Evolutionary conservation across 78 protist genomes (phyloP).

Genomic region (Mantamonas sphyraenae): DNA sequence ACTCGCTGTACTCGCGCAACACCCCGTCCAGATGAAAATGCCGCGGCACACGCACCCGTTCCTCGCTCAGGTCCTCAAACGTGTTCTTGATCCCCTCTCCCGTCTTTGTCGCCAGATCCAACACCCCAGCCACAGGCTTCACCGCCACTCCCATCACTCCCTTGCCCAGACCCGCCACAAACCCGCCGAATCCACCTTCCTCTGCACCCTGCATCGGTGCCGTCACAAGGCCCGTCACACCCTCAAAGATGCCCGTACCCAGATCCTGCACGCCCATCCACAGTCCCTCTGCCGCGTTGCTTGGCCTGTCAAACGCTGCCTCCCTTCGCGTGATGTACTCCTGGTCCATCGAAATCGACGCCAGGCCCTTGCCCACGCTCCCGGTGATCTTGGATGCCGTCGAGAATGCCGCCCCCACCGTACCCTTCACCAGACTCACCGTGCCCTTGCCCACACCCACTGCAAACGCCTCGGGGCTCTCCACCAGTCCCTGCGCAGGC

Average conservation of each 20-base stretch:
- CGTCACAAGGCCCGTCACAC: conserved; percentile 71
- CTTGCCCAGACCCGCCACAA: conserved; percentile 65
- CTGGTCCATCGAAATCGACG: conserved; percentile 9
- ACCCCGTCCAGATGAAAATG: not conserved
- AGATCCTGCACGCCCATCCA: conserved; percentile 30
- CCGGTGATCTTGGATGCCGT: not conserved
- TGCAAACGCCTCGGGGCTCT: conserved; percentile 54
- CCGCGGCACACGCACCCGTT: not conserved
- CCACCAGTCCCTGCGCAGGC: conserved; percentile 61
- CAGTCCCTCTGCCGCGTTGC: conserved; percentile 24
- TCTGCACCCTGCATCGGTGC: conserved; percentile 63
- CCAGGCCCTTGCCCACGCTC: conserved; percentile 11
- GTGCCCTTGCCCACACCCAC: conserved; percentile 51
- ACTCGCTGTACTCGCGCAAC: not conserved
- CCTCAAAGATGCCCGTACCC: conserved; percentile 52
- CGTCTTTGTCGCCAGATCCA: conserved; percentile 52
- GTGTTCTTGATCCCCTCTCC: conserved; percentile 72
- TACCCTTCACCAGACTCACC: conserved; percentile 2
- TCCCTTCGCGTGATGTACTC: not conserved
- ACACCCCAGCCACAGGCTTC: conserved; percentile 76
- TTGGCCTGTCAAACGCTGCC: not conserved
- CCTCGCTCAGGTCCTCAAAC: too few species aligned
- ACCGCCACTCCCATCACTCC: conserved; percentile 70
- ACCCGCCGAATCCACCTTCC: conserved; percentile 59
- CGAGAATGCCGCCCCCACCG: not conserved